Evolutionary conservation across 345 rosid species (phyloP), one percentile per base, ranked within the genome.

Genomic region (Syzygium oleosum): DNA sequence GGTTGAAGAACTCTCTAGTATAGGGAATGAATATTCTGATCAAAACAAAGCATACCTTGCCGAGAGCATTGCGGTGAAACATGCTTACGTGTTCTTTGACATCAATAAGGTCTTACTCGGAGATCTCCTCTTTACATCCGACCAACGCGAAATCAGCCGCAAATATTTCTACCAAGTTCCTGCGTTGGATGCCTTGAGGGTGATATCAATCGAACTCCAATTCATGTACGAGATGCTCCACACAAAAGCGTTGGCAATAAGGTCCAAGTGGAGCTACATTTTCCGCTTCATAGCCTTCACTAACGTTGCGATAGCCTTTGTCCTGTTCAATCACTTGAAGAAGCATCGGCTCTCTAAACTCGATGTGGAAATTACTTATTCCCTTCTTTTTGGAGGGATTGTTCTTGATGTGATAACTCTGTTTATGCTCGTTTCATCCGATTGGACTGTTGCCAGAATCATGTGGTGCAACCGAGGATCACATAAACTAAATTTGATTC

Each of bases 111-210:
- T n/a, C 38, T n/a, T 63, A 38, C 21, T 29, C 2, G 21, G 3
- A 31, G 10, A 63, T 29, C 19, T 29, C 19, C 3, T n/a, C 19
- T 63, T 63, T 4, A 6, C n/a, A 23, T 4, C 12, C 1, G 1
- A 1, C 2, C 3, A 13, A 29, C 21, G 19, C 21, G 0, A 2
- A 3, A 3, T 14, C 2, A n/a, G 38, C 38, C 1, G 38, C 1
- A 0, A 0, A 6, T n/a, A n/a, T 61, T 61, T 61, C 0, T 0
- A 0, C 9, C 1, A 3, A 13, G 8, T 61, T 61, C n/a, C 1
- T 0, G 38, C 11, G 2, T 0, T 63, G 38, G 38, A 63, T 63
- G 77, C 38, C 2, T 29, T 63, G 1, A 63, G 38, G 11, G 77
- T 29, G 21, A 63, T n/a, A 63, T 63, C 19, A 6, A 0, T 63